Base-by-base conservation (phyloP, 2,329 filamentous ascomycete genomes). In the Colletotrichum sp. region DNA sequence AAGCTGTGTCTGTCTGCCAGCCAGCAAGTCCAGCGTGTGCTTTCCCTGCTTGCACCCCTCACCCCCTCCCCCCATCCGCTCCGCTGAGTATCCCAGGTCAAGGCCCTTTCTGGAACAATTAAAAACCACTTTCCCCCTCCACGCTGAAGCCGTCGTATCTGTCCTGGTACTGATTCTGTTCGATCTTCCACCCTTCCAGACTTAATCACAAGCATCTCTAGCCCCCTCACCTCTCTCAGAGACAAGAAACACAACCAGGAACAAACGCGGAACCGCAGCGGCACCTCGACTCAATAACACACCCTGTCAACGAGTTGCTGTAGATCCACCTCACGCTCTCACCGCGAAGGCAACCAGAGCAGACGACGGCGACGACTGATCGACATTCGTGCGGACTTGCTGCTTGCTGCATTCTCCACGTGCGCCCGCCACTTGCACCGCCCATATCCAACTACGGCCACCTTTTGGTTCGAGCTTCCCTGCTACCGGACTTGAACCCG, bases 81-180 rank as follows among this genome's bases (percentile, higher is more conserved):
- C 55, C 55, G 34, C 70, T 49, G n/a, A 44, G 66, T 69, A 69
- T 70, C 30, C 69, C 10, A 71, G 72, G 32, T 36, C 64, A 57
- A 70, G 62, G 57, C 68, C 68, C 44, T 68, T 65, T 69, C 57
- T 52, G 73, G 70, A 76, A 69, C 65, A 30, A 76, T 73, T 76
- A 57, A 76, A 76, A 76, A 30, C 57, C 55, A 74, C 74, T 74
- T 76, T 55, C 32, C 64, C 73, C 70, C 64, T 69, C 64, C 34
- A 26, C 18, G 21, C 59, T 55, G 18, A 44, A 6, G 9, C 59
- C 16, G 21, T 5, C 12, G 18, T 16, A 4, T 16, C 44, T 13
- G 28, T 13, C 24, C 8, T 24, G 57, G n/a, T 13, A 18, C 18
- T 72, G 52, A 32, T 28, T 39, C 24, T 60, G 26, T 49, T 65